Conservation (phyloP, 345 rosid genomes). For the Corchorus capsularis region DNA sequence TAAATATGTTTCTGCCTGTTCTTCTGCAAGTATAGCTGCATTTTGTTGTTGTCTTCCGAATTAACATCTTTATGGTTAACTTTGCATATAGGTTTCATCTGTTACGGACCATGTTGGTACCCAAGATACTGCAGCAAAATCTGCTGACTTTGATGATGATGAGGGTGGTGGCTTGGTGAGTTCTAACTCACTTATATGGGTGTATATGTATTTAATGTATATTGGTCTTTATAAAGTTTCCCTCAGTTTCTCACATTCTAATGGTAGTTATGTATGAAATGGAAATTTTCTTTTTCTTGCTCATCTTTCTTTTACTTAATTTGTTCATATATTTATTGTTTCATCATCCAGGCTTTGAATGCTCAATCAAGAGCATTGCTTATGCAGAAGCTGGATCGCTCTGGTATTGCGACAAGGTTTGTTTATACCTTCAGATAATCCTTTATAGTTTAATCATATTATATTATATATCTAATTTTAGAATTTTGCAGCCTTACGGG, state of each 20-base stretch:
- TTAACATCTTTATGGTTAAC: conserved; percentile 12
- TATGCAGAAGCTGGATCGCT: conserved; percentile 91
- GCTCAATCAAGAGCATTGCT: conserved; percentile 88
- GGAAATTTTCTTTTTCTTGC: background rate
- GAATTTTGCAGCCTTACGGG: conserved; percentile 55
- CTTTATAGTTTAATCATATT: conserved; percentile 9
- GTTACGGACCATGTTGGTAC: conserved; percentile 84
- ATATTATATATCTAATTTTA: conserved; percentile 4
- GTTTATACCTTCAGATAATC: conserved; percentile 18
- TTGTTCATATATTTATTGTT: background rate
- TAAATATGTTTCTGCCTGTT: background rate
- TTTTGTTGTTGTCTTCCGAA: background rate
- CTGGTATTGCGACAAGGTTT: conserved; percentile 78
- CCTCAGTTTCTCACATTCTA: background rate
- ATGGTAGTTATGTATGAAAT: background rate
- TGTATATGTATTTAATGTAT: background rate
- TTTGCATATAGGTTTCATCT: conserved; percentile 69
- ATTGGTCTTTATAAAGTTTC: background rate
- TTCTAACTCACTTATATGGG: conserved; percentile 13
- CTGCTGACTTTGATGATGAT: conserved; percentile 95
- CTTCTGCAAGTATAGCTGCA: background rate
- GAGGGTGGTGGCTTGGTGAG: conserved; percentile 96
- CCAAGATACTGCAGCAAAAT: conserved; percentile 72
- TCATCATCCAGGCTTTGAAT: conserved; percentile 64
- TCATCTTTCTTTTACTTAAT: conserved; percentile 16